Conservation (phyloP, 1,284 basidiomycete species). For the Ganoderma resinaceum region DNA sequence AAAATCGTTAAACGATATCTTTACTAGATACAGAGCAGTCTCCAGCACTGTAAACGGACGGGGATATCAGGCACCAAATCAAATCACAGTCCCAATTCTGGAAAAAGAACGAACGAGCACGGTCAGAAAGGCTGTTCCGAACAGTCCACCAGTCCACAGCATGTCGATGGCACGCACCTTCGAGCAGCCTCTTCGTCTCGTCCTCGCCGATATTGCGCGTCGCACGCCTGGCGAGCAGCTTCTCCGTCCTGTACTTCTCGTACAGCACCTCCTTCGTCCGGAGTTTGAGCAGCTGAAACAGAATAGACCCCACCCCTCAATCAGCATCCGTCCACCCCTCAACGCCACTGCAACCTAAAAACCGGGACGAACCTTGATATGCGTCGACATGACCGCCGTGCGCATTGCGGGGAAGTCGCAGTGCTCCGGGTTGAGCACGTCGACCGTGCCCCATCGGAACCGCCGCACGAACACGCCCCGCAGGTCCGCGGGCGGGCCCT, state of each 20-base stretch:
- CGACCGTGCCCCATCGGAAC: constrained; percentile 84
- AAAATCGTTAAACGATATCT: constrained; percentile 5
- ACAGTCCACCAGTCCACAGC: no score
- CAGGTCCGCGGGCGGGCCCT: constrained; percentile 66
- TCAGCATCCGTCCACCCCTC: neutral
- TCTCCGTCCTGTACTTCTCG: constrained; percentile 85
- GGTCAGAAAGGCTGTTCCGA: neutral
- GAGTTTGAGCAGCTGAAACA: constrained; percentile 71
- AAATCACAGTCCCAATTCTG: constrained; percentile 61
- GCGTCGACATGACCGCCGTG: constrained; percentile 79
- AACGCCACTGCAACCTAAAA: neutral
- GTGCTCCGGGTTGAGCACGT: constrained; percentile 82
- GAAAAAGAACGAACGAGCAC: neutral
- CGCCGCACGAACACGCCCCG: constrained; percentile 76
- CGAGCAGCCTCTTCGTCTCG: constrained; percentile 70
- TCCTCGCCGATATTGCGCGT: constrained; percentile 78
- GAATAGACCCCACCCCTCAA: constrained; percentile 17
- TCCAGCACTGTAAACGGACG: constrained; percentile 12
- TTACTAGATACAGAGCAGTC: constrained; percentile 21
- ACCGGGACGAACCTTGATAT: constrained; percentile 66
- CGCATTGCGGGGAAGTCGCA: constrained; percentile 85
- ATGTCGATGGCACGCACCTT: constrained; percentile 55
- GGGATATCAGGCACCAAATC: constrained; percentile 9
- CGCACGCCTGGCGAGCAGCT: constrained; percentile 81
- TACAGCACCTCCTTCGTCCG: constrained; percentile 85